Conservation (phyloP, 164 flowering plant species). For the Santalum album region DNA sequence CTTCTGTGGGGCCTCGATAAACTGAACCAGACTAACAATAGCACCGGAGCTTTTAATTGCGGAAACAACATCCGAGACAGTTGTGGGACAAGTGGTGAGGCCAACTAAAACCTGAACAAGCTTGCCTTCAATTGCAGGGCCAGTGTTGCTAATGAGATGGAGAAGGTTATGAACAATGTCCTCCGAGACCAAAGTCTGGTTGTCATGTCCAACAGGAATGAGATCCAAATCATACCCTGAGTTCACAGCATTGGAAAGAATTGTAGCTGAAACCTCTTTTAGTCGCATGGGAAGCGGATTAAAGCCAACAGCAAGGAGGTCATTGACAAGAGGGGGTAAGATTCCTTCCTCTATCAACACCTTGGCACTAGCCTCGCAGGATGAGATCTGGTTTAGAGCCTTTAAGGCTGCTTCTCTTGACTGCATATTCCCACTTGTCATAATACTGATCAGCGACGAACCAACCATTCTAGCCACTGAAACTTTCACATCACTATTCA, state of each 20-base stretch:
- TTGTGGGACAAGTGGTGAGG: constrained; percentile 54
- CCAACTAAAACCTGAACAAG: constrained; percentile 96
- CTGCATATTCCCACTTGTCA: constrained; percentile 56
- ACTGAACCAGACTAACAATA: constrained; percentile 81
- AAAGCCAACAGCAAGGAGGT: constrained; percentile 70
- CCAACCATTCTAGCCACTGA: constrained; percentile 73
- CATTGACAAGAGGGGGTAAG: constrained; percentile 80
- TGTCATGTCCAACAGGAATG: constrained; percentile 57
- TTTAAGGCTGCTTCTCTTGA: constrained; percentile 83
- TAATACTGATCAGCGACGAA: constrained; percentile 51
- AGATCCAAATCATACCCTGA: constrained; percentile 61
- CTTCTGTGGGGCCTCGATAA: constrained; percentile 81
- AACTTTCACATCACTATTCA: constrained; percentile 76
- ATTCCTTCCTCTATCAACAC: constrained; percentile 75
- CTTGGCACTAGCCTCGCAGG: constrained; percentile 68
- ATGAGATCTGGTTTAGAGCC: constrained; percentile 84
- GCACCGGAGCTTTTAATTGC: constrained; percentile 96
- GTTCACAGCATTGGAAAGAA: constrained; percentile 77
- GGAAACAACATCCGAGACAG: constrained; percentile 53
- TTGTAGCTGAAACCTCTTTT: constrained; percentile 91
- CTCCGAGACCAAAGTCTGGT: constrained; percentile 84
- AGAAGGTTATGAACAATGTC: constrained; percentile 72
- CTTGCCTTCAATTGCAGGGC: constrained; percentile 91
- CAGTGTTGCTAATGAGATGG: constrained; percentile 93
- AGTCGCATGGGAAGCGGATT: constrained; percentile 78